Evolutionary conservation across 768 basidiomycete species (phyloP).

Genomic region (Boletus eberwhitei): DNA sequence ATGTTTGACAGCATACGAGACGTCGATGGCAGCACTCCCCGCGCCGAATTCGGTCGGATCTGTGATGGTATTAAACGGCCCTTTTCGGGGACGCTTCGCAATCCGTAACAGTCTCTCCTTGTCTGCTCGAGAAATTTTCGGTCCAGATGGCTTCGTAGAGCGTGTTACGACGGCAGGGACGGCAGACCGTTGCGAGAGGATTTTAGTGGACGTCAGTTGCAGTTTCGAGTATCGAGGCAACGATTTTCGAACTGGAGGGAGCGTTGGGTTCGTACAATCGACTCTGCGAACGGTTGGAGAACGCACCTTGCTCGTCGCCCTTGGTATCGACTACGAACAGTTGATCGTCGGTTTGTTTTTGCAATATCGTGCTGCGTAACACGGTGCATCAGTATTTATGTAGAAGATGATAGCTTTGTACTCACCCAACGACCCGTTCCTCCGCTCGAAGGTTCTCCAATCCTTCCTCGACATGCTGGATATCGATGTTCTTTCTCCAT

Average conservation of each 20-base stretch:
- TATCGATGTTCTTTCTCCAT: constrained; percentile 92
- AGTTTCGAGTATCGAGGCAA: constrained; percentile 53
- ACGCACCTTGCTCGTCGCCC: constrained; percentile 69
- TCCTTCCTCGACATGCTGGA: constrained; percentile 72
- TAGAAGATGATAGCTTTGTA: neutral
- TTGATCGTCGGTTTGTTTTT: constrained; percentile 66
- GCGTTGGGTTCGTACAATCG: too few species aligned
- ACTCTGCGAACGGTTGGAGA: neutral
- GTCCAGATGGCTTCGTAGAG: constrained; percentile 22
- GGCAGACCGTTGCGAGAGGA: constrained; percentile 83
- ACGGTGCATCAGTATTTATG: neutral
- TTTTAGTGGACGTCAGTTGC: constrained; percentile 67
- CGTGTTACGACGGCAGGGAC: constrained; percentile 81
- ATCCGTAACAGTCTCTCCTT: constrained; percentile 75
- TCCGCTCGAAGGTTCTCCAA: constrained; percentile 77
- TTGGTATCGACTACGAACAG: constrained; percentile 78
- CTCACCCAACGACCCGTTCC: constrained; percentile 77
- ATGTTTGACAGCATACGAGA: constrained; percentile 65
- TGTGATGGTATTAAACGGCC: constrained; percentile 68
- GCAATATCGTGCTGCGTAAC: constrained; percentile 50
- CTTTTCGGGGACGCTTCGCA: constrained; percentile 66
- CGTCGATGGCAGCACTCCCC: constrained; percentile 61
- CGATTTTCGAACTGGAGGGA: constrained; percentile 50
- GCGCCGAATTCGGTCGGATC: constrained; percentile 65
- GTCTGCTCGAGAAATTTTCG: constrained; percentile 56